Base-by-base conservation (phyloP, 345 rosid genomes). In the Dovyalis caffra region DNA sequence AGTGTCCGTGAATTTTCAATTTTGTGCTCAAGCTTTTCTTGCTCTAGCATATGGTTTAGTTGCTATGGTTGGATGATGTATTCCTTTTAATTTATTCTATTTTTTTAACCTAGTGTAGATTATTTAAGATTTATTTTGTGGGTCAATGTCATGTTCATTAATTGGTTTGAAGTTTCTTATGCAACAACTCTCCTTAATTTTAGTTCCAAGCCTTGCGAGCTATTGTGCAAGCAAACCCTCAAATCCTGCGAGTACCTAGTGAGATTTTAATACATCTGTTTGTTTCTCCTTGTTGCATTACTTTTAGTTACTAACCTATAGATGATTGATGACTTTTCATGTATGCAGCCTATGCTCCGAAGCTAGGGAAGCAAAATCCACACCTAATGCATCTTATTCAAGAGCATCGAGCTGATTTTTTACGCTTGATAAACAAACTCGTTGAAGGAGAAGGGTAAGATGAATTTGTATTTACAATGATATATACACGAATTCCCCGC, bases 291-390 rank as follows among this genome's bases (percentile, higher is more conserved):
- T 7, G 21, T 45, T 32, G 31, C n/a, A 12, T 21, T 45, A 31
- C 33, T 6, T 64, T n/a, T 1, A 28, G 45, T 4, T 25, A 15
- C 33, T 34, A 57, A n/a, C 32, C 23, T 56, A 33, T 23, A 10
- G 28, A 40, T 28, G 15, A 35, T n/a, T 15, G 8, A 7, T 35
- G 18, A 5, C 25, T 11, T 25, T 7, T 20, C 10, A 35, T 60
- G 31, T 70, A 79, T 71, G 74, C 85, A 94, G 98, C 98, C 95
- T 37, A 88, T 94, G 98, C 94, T 94, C 81, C 98, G 81, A 94
- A 94, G 78, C 83, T 94, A 73, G 97, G 98, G 57, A 90, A 90
- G 76, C 95, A 94, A 73, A 91, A 94, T 79, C 97, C 97, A 66
- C 86, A 91, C n/a, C 78, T 94, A 66, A 83, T 90, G 90, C 84